Base-by-base conservation (phyloP, 164 flowering plant genomes). In the Berberis vulgaris region DNA sequence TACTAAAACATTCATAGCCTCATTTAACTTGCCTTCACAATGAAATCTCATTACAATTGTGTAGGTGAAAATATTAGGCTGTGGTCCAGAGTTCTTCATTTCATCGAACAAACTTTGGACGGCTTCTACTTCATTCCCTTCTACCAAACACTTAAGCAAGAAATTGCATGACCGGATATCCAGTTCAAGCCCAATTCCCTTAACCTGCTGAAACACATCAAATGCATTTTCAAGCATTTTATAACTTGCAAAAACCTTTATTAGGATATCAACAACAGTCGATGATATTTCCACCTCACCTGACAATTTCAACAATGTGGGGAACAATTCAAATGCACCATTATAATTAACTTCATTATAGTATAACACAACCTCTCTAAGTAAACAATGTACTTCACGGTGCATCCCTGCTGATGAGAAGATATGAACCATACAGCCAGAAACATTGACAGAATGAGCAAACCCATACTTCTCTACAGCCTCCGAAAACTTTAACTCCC, bases 11-110 rank as follows among this genome's bases (percentile, higher is more conserved):
- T 58, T 68, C 73, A 63, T 13, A 60, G 95, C 95, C 65, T 71
- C 73, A 40, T 67, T 2, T 6, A 64, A 5, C 59, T 76, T 69
- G 52, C 81, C 85, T 70, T 68, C 77, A n/a, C 84, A 80, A 59
- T 79, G 83, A 57, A 77, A 83, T 53, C 73, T 69, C 68, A 84
- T 67, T 83, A 88, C 77, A 63, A 88, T 82, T 13, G 79, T 79
- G 64, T 83, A 88, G 3, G 86, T 79, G 62, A 63, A 74, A 41
- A 69, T 82, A 77, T 77, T 74, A 26, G 91, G 95, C 0, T 49
- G 40, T 10, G 91, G 91, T 5, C 91, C 89, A 26, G 50, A 62
- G 2, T 60, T 69, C 76, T 78, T 83, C 77, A 88, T 77, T 58
- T 73, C 83, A 47, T 78, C 73, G 69, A 86, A 84, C 54, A 86